phyloP scores from a whole-genome alignment of 2,329 filamentous ascomycete genomes.

The Arthrinium puccinioides region DNA sequence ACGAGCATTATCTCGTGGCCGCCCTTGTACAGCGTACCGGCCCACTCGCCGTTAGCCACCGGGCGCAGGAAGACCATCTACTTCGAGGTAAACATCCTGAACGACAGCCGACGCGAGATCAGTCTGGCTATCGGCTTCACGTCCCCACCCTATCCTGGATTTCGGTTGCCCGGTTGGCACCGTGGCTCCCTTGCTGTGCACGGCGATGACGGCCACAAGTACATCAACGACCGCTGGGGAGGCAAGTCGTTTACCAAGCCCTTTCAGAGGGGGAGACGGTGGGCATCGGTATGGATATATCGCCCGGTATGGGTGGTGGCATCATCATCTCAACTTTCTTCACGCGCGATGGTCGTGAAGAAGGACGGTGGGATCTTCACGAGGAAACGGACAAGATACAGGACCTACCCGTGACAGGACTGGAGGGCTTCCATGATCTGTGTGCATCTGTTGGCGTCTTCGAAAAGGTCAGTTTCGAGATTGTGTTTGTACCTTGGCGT shows the following conservation, averaged over 20 bases:
- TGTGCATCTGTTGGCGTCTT: conserved; percentile 66
- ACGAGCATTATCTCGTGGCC: conserved; percentile 59
- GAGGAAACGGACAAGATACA: conserved; percentile 62
- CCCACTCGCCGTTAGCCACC: conserved; percentile 48
- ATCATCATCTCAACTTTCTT: conserved; percentile 59
- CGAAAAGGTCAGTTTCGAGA: conserved; percentile 60
- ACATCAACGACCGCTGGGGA: conserved; percentile 68
- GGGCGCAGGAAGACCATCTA: conserved; percentile 49
- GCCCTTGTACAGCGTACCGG: conserved; percentile 57
- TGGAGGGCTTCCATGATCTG: conserved; percentile 66
- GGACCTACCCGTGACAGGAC: conserved; percentile 55
- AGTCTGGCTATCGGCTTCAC: conserved; percentile 61
- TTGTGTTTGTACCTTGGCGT: conserved; percentile 49
- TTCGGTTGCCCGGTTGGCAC: conserved; percentile 77
- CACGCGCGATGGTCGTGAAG: conserved; percentile 55
- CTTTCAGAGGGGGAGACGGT: conserved; percentile 61
- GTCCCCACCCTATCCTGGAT: conserved; percentile 69
- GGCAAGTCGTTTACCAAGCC: conserved; percentile 60
- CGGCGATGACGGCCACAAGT: conserved; percentile 70
- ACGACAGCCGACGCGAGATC: conserved; percentile 34
- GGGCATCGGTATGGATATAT: conserved; percentile 64
- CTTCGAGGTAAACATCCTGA: conserved; percentile 59
- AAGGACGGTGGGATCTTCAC: conserved; percentile 63
- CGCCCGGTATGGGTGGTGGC: conserved; percentile 23
- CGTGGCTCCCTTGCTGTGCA: conserved; percentile 69